A percentile compares a stretch with the other conserved stretches of the same genome.
Evolutionary conservation across 1,139 yeast species (phyloP).

Genomic region (Protomyces macrosporus): DNA sequence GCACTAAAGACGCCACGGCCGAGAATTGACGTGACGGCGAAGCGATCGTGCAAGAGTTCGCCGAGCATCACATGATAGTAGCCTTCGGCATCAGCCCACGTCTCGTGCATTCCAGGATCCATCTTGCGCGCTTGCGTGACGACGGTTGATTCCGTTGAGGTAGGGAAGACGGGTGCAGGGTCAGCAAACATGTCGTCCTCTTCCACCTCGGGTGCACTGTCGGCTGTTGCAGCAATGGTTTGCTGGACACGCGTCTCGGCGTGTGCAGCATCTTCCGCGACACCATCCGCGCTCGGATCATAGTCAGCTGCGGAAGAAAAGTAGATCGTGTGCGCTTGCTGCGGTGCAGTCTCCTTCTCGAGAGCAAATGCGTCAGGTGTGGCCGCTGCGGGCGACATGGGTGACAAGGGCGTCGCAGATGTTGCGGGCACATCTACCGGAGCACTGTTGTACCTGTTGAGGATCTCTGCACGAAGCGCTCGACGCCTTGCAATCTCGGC

Average conservation of each 20-base stretch:
- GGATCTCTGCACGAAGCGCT: slow-evolving; percentile 12
- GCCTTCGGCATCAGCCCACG: slow-evolving; percentile 65
- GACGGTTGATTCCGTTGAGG: neutral
- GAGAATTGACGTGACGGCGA: slow-evolving; percentile 81
- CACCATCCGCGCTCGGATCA: slow-evolving; percentile 27
- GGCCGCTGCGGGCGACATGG: neutral
- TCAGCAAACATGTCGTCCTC: slow-evolving; percentile 31
- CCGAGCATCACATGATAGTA: slow-evolving; percentile 72
- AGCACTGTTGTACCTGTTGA: neutral
- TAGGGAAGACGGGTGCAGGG: slow-evolving; percentile 11
- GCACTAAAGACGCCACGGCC: slow-evolving; percentile 67
- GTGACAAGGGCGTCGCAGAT: neutral
- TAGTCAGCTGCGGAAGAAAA: slow-evolving; percentile 29
- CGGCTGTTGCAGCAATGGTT: neutral
- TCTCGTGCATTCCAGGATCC: slow-evolving; percentile 35
- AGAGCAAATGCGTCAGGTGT: neutral
- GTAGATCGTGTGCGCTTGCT: neutral
- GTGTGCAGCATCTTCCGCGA: slow-evolving; percentile 1
- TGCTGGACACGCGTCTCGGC: no score
- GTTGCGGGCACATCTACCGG: neutral
- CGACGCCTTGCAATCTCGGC: slow-evolving; percentile 22
- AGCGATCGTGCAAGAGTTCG: slow-evolving; percentile 56
- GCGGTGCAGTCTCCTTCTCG: neutral
- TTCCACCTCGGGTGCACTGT: slow-evolving; percentile 13
- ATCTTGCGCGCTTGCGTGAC: neutral